These are phyloP conservation scores for Phlyctochytrium arcticum DNA, from an alignment of 192 early-diverging fungal genomes.

Conservation along the genomic window DNA sequence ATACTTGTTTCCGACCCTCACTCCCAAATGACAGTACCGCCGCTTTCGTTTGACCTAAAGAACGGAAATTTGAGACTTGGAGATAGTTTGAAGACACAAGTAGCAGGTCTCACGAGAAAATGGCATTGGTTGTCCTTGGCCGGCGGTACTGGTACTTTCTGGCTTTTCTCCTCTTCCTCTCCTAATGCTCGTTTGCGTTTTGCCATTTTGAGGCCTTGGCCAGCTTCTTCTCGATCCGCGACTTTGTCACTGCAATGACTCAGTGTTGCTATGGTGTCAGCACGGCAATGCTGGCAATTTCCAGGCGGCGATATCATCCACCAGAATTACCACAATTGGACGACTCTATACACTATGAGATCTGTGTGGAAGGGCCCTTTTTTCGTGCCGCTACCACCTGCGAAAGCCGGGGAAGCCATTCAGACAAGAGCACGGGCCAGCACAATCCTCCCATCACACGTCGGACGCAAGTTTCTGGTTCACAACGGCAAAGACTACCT, in stretches of 20 bases:
- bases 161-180: neutral
- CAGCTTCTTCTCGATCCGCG: no score
- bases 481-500: slow-evolving; percentile 92
- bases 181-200: slow-evolving; percentile 1
- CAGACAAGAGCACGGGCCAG: slow-evolving; percentile 74
- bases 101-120: slow-evolving; percentile 1
- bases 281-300: no score
- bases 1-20: slow-evolving; percentile 51
- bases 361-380: slow-evolving; percentile 47
- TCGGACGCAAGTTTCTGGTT: slow-evolving; percentile 83
- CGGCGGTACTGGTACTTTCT: slow-evolving; percentile 35
- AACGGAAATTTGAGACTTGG: slow-evolving; percentile 43
- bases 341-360: neutral
- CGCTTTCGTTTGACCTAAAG: slow-evolving; percentile 50
- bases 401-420: slow-evolving; percentile 21
- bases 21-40: slow-evolving; percentile 59
- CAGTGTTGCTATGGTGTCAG: no score
- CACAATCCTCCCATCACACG: slow-evolving; percentile 87
- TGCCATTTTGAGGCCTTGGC: no score
- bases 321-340: no score
- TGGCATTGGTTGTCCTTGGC: slow-evolving; percentile 43
- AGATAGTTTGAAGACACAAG: neutral
- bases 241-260: no score
- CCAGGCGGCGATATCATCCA: no score
- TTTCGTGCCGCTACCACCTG: slow-evolving; percentile 33